Conservation (phyloP, 1,139 yeast species). For the Geotrichum carabidarum region DNA sequence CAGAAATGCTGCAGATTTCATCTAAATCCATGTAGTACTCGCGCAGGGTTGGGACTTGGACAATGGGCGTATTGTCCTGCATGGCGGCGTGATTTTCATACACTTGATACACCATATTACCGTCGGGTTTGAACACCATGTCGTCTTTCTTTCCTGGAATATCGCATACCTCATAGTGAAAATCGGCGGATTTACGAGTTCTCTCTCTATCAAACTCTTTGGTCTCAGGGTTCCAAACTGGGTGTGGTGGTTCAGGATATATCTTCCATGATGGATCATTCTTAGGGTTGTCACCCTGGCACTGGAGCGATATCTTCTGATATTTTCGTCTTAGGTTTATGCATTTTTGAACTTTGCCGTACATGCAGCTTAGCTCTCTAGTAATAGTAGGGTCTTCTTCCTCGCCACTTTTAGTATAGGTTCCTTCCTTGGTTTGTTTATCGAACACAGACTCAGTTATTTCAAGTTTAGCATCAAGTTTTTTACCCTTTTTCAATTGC, state of each 20-base stretch:
- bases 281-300: constrained; percentile 75
- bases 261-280: constrained; percentile 65
- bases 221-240: constrained; percentile 73
- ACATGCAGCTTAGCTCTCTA: constrained; percentile 64
- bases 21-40: constrained; percentile 83
- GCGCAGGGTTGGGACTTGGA: constrained; percentile 63
- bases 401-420: constrained; percentile 26
- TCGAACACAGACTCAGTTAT: constrained; percentile 18
- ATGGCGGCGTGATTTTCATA: constrained; percentile 39
- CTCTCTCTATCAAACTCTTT: constrained; percentile 14
- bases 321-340: constrained; percentile 73
- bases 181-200: constrained; percentile 40
- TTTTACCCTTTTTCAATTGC: background rate
- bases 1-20: constrained; percentile 60
- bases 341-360: constrained; percentile 64
- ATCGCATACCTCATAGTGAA: constrained; percentile 53
- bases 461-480: background rate
- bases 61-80: constrained; percentile 39
- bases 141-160: constrained; percentile 57
- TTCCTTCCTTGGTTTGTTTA: constrained; percentile 29
- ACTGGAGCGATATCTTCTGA: constrained; percentile 64
- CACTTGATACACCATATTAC: constrained; percentile 66
- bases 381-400: constrained; percentile 60
- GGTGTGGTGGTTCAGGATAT: constrained; percentile 91
- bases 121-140: constrained; percentile 49